Base-by-base conservation (phyloP, 78 protist species). In the Dictyostelium intermedium region DNA sequence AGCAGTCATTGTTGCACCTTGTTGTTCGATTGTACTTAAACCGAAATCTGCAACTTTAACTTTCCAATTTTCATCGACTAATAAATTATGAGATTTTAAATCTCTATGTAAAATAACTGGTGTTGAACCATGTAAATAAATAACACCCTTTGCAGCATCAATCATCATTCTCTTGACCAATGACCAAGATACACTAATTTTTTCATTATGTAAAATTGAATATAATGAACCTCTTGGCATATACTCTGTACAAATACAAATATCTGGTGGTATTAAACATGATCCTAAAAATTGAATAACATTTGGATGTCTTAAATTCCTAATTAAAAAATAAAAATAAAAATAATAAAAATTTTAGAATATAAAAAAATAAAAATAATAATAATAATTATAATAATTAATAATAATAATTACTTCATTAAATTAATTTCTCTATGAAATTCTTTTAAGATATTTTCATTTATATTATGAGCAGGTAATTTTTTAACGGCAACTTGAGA, bases 11-110 rank as follows among this genome's bases (percentile, higher is more conserved):
- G 93, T 82, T 10, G 85, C 76, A 20, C 83, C 60, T 45, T 39
- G 43, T 79, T 84, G 92, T 63, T 91, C 84, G 50, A 95, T 91
- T 9, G 91, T 85, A 5, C 85, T 66, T 35, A 95, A 43, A 43
- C 97, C 97, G 84, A 95, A 95, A 53, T 95, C 97, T n/a, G 84
- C 85, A 3, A 92, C 97, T 70, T 95, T 95, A 13, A 95, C 96
- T 47, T 84, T 95, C 91, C 89, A 95, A 73, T 95, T 84, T 13
- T 91, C 95, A 4, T 91, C 95, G 27, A 95, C 97, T 23, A 95
- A 60, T 20, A 95, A 45, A 72, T 95, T 95, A 16, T 91, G 97
- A n/a, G 91, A 83, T 69, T 95, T 95, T 6, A 91, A 91, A 41
- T 95, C 95, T 34, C 97, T 56, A 61, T 95, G 97, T 18, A 95